Base-by-base conservation (phyloP, 129 eudicot genomes). In the Ambrosia trifida region DNA sequence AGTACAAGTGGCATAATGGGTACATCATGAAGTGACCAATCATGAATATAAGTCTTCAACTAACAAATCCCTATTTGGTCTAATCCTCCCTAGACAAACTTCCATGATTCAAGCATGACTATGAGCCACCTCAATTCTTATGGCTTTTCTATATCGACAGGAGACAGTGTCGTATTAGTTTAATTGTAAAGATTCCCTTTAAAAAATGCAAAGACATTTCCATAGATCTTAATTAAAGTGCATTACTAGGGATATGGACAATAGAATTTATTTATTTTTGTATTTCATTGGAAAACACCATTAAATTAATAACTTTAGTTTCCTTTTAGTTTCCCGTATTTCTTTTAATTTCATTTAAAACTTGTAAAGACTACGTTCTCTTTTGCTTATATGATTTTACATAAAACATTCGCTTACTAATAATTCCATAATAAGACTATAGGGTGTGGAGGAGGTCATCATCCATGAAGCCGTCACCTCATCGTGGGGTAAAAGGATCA, bases 41-140 rank as follows among this genome's bases (percentile, higher is more conserved):
- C 77, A 70, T 70, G 45, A 13, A 71, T 12, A 68, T 68, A 80
- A 60, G 77, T 72, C 82, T 35, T 82, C 76, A 72, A 54, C 73
- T 75, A 75, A 75, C 68, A 75, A 75, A 66, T 36, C 82, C 76
- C 68, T 78, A 70, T 78, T 53, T 68, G 75, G 78, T 72, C 82
- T 72, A 80, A 80, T 46, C 40, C 81, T 76, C 73, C 28, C 67
- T 50, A 53, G 75, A 83, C 82, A 80, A 78, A 72, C 79, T 68
- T 41, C 73, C 78, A 68, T 74, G 53, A 79, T 80, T 83, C 78
- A 84, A 83, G 82, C 76, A 72, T 58, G 86, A 73, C 81, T 58
- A 78, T 30, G 50, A 78, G 79, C 85, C 87, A 84, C 80, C 83
- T 79, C 85, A 87, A 68, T 80, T 51, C 79, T 52, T 77, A 50